Base-by-base conservation (phyloP, 768 basidiomycete species). In the Cystofilobasidium ferigula region DNA sequence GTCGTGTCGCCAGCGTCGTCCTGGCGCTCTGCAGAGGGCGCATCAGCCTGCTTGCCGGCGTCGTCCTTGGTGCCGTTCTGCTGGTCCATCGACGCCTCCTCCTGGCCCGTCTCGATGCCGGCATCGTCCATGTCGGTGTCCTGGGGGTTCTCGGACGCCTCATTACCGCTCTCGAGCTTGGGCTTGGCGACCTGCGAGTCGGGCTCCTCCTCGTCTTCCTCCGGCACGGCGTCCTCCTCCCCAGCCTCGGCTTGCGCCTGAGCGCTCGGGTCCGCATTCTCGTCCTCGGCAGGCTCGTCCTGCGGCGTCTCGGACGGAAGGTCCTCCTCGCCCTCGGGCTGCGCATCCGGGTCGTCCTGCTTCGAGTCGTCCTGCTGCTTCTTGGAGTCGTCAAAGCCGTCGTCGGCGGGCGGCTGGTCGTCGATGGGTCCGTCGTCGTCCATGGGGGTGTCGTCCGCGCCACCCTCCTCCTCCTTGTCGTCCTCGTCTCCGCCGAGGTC, bases 401-500 rank as follows among this genome's bases (percentile, higher is more conserved):
- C 61, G 30, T 48, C 47, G 28, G n/a, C 38, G 0, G 42, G 32
- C 16, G 30, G 35, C 36, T 61, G 47, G 54, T 61, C 51, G 48
- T 43, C 64, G 63, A 64, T 40, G 18, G 62, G 62, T 16, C 53
- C 62, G 35, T 63, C 62, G 58, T 60, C 58, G 38, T 60, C 38
- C 58, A 60, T 60, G 5, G 58, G 38, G 7, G 24, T 26, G 18
- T 60, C 58, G 24, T 60, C 58, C 16, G 28, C 18, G 6, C 24
- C 32, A 20, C 60, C 65, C 42, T 70, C 66, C 35, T 70, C 69
- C 36, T 67, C 65, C 58, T 76, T 73, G 26, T 78, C 76, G 16
- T 74, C 76, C 42, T 77, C 75, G 24, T 68, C 70, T 13, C 69
- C 69, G 13, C 77, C 82, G 16, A 93, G 74, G 61, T 89, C 79